phyloP scores from a whole-genome alignment of 116 monocot genomes.

The Dioscorea cayenensis region DNA sequence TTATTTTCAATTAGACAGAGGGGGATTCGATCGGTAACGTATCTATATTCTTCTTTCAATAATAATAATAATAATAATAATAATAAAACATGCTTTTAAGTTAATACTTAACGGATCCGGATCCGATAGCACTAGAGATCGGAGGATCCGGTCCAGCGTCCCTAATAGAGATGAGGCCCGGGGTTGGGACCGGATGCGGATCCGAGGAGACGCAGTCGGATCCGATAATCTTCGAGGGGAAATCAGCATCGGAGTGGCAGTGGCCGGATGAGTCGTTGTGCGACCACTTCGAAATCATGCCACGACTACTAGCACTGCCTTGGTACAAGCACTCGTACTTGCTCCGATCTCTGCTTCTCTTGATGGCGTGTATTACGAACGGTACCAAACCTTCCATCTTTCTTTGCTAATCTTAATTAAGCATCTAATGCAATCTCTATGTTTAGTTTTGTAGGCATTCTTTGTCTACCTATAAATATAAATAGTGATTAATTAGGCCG shows the following conservation, averaged over 20 bases:
- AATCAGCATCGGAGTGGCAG: not conserved
- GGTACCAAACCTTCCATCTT: slow-evolving; percentile 62
- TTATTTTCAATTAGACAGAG: no score
- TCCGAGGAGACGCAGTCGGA: not conserved
- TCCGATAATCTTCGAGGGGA: not conserved
- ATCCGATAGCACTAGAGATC: no score
- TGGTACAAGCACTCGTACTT: slow-evolving; percentile 22
- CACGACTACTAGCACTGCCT: slow-evolving; percentile 11
- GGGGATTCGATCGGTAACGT: no score
- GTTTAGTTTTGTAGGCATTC: no score
- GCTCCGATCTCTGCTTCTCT: slow-evolving; percentile 27
- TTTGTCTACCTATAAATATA: no score
- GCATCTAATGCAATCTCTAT: no score
- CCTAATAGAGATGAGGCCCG: not conserved
- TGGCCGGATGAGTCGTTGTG: not conserved
- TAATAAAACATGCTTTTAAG: no score
- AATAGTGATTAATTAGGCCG: no score
- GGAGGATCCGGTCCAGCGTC: not conserved
- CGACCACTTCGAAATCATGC: not conserved
- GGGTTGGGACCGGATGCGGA: not conserved
- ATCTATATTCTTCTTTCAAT: no score
- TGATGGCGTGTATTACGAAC: slow-evolving; percentile 57
- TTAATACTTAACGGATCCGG: no score
- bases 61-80: no score
- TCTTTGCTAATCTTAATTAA: no score